A percentile compares a stretch with the other conserved stretches of the same genome.
Evolutionary conservation across 345 rosid species (phyloP).

Genomic region (Turnera subulata): DNA sequence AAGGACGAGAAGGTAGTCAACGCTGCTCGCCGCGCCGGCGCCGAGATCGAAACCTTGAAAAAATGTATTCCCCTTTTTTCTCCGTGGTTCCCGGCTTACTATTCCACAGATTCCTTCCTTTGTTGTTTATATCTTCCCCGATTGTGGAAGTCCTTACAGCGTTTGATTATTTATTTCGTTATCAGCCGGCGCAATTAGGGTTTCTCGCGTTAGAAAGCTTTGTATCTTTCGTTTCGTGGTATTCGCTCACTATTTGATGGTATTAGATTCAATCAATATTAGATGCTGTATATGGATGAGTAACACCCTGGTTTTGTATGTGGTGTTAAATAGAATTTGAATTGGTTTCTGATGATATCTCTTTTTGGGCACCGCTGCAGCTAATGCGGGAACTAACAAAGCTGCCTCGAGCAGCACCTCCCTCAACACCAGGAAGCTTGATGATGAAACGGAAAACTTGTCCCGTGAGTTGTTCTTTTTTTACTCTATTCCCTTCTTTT

Average conservation of each 20-base stretch:
- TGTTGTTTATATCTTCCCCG: too few relatives aligned
- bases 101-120: too few relatives aligned
- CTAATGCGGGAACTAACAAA: slow-evolving; percentile 79
- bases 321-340: too few relatives aligned
- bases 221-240: too few relatives aligned
- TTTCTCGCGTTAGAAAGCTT: neutral
- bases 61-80: slow-evolving; percentile 8
- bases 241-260: too few relatives aligned
- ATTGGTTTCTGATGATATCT: neutral
- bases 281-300: too few relatives aligned
- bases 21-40: slow-evolving; percentile 33
- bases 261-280: too few relatives aligned
- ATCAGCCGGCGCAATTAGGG: slow-evolving; percentile 2
- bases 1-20: slow-evolving; percentile 32
- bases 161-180: too few relatives aligned
- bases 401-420: slow-evolving; percentile 93
- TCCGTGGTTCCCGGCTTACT: neutral
- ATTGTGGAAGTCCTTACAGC: too few relatives aligned
- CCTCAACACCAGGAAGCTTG: slow-evolving; percentile 88
- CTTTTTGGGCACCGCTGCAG: slow-evolving; percentile 30
- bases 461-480: slow-evolving; percentile 53
- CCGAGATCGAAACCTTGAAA: slow-evolving; percentile 27
- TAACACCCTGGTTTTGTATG: too few relatives aligned
- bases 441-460: slow-evolving; percentile 90
- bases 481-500: too few relatives aligned